Evolutionary conservation across 768 basidiomycete species (phyloP).

Genomic region (Cytidiella melzeri): DNA sequence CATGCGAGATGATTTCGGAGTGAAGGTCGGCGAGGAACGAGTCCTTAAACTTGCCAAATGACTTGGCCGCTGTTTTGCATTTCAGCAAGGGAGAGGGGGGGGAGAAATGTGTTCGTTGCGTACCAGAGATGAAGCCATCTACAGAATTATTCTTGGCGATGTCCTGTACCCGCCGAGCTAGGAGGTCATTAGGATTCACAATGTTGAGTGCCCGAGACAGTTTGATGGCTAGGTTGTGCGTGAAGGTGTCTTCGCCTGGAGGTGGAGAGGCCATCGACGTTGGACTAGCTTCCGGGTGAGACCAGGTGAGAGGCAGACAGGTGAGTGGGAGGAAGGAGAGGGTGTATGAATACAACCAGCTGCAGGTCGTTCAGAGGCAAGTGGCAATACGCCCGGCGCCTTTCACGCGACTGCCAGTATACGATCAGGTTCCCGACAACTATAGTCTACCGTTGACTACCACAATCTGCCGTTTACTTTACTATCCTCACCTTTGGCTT

Average conservation of each 20-base stretch:
- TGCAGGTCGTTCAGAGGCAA: too few species aligned
- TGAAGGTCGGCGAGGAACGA: slow-evolving; percentile 75
- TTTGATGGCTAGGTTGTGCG: slow-evolving; percentile 68
- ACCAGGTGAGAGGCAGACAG: too few species aligned
- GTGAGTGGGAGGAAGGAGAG: too few species aligned
- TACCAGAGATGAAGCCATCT: slow-evolving; percentile 66
- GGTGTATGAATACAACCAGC: too few species aligned
- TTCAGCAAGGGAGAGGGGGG: neutral
- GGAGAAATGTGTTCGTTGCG: too few species aligned
- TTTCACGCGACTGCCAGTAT: neutral
- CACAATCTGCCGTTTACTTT: too few species aligned
- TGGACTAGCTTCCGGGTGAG: too few species aligned
- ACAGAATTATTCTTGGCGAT: slow-evolving; percentile 67
- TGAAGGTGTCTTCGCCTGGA: slow-evolving; percentile 38
- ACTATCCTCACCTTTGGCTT: neutral
- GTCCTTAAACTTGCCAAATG: slow-evolving; percentile 84
- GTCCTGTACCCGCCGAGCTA: slow-evolving; percentile 73
- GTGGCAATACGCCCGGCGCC: too few species aligned
- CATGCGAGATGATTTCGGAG: slow-evolving; percentile 70
- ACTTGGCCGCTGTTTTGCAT: slow-evolving; percentile 48
- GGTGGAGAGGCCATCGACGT: slow-evolving; percentile 12
- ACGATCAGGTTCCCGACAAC: neutral
- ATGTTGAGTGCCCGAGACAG: slow-evolving; percentile 76
- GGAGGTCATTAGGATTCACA: slow-evolving; percentile 76
- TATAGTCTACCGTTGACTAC: neutral